Base-by-base conservation (phyloP, 306 rosid genomes). In the Gastrolobium villosum region DNA sequence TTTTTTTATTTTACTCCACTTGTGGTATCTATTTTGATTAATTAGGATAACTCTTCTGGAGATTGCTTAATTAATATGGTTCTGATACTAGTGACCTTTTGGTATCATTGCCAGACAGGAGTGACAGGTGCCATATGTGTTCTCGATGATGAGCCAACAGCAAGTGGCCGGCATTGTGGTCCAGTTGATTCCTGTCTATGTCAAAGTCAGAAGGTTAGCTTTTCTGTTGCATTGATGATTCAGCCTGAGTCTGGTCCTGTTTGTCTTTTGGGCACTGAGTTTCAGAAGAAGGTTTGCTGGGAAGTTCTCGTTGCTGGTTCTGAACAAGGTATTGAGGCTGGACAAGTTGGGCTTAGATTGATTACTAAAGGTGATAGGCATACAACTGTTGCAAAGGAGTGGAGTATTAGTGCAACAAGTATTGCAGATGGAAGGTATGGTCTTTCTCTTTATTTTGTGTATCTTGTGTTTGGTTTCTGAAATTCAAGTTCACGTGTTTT, bases 241-340 rank as follows among this genome's bases (percentile, higher is more conserved):
- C 99, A 96, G 74, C 99, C 99, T 0, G 98, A 93, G 79, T 96
- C 99, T 40, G 98, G 99, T 60, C 99, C 99, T 28, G 94, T 96
- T 84, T 96, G 99, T 84, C 91, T 96, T 5, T 83, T 93, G 78
- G 99, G 99, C 69, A 93, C 98, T 0, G 99, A 96, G 87, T 96
- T 87, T 88, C 92, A 89, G 87, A 89, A 93, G 87, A 89, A 85
- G 71, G 74, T 91, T 62, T 96, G 99, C 84, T 96, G 99, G 99
- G 99, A 96, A 90, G 80, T 96, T 85, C 86, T 96, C 55, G 99
- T 96, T 41, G 98, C 98, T 70, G 99, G 99, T 85, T 89, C 97
- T 65, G 99, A 96, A 84, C 99, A 96, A 86, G 99, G 98, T 61
- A 91, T 93, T 75, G 99, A 96, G 84, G 99, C 99, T 64, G 99